Evolutionary conservation across 1,284 basidiomycete genomes (phyloP), one percentile per base, ranked within the genome.

Genomic region (Limonomyces culmigenus): DNA sequence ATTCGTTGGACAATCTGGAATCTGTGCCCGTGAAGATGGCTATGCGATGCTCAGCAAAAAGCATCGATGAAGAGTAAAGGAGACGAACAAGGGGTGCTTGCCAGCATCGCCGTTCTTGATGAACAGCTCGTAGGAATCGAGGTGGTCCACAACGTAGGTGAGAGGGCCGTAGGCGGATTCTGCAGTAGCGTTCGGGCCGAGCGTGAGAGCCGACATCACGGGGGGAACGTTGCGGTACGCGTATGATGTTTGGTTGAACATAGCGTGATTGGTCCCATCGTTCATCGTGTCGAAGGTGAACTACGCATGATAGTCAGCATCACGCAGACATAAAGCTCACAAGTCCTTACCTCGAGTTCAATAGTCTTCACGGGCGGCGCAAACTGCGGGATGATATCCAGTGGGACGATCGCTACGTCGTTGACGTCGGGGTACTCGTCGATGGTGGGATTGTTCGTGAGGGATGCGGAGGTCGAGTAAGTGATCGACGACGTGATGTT

Each of bases 1-100:
- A 74, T 67, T 39, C 80, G 77, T 42, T 72, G 60, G 32, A 91
- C 73, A 44, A 93, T 66, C 59, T 81, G 76, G 58, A 79, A 71
- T 48, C 74, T 74, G 58, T 92, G 85, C 1, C 86, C 84, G 50
- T 86, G 80, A 37, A 87, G 51, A 50, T 85, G 81, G 65, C 79
- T 83, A 41, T 21, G 23, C 13, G 10, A 4, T 18, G 10, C 21
- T 34, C 19, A 10, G 33, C 25, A 35, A 11, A 5, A n/a, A 5
- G 21, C 17, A 19, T 5, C 8, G 19, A 14, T 23, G 2, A 30
- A 32, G 32, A n/a, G 27, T n/a, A n/a, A 12, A n/a, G 16, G 1
- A 15, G 0, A 53, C 76, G 46, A 41, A 84, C 86, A 89, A 84
- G 41, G 86, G 83, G 58, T 89, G 79, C 49, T 71, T 71, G 11